phyloP scores from a whole-genome alignment of 345 rosid genomes.

The Camelina hispida region DNA sequence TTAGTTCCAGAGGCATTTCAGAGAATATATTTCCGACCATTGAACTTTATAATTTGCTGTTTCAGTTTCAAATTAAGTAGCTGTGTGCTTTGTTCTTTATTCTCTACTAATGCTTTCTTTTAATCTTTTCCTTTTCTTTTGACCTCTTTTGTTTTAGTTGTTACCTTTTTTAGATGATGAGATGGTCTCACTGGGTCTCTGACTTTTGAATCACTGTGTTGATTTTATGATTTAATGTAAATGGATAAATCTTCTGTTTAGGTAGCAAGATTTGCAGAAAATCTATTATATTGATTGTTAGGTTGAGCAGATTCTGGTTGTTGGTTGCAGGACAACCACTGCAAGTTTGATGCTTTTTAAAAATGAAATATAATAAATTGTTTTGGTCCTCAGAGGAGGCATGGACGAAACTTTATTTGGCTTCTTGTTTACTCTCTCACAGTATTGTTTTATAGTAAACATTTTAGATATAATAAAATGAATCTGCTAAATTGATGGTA shows the following conservation, averaged over 20 bases:
- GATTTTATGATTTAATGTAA: slow-evolving; percentile 5
- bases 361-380: not conserved
- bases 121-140: slow-evolving; percentile 30
- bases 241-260: slow-evolving; percentile 26
- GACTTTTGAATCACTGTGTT: not conserved
- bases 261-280: slow-evolving; percentile 35
- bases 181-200: slow-evolving; percentile 9
- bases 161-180: slow-evolving; percentile 38
- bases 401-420: not conserved
- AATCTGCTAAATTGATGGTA: slow-evolving; percentile 6
- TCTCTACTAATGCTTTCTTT: slow-evolving; percentile 23
- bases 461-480: not conserved
- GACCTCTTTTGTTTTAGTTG: slow-evolving; percentile 35
- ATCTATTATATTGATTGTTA: slow-evolving; percentile 31
- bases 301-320: slow-evolving; percentile 36
- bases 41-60: slow-evolving; percentile 23
- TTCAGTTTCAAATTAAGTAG: not conserved
- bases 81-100: slow-evolving; percentile 45
- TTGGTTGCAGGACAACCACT: slow-evolving; percentile 42
- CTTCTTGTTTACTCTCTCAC: slow-evolving; percentile 19
- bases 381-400: not conserved
- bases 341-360: slow-evolving; percentile 22
- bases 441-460: not conserved
- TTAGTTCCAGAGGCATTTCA: not conserved
- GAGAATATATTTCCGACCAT: slow-evolving; percentile 13